These are phyloP conservation scores for Petunia axillaris DNA, from an alignment of 257 asterid species.

Conservation along the genomic window DNA sequence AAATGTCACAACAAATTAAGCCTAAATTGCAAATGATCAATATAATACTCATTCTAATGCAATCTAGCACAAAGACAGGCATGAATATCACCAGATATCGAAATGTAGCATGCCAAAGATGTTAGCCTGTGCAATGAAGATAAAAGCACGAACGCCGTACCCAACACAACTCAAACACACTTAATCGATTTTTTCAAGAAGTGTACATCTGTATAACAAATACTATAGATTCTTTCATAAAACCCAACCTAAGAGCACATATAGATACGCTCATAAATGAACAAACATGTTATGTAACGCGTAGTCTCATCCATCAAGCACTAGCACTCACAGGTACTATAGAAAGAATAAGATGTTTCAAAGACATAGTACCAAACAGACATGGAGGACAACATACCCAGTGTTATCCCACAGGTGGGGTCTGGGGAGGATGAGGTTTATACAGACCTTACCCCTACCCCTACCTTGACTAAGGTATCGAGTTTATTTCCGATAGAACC, in stretches of 20 bases:
- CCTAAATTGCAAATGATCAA: not conserved
- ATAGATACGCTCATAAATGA: not conserved
- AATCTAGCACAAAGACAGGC: constrained; percentile 12
- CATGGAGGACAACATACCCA: not conserved
- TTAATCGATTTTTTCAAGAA: not conserved
- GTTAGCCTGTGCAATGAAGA: constrained; percentile 9
- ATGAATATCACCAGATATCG: not conserved
- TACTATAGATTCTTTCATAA: not conserved
- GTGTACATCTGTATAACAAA: not conserved
- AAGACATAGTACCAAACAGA: not conserved
- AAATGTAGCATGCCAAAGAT: constrained; percentile 7
- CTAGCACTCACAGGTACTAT: not conserved
- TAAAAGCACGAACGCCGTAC: not conserved
- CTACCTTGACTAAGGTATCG: no score
- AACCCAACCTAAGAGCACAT: not conserved
- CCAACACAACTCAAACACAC: not conserved
- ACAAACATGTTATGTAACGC: not conserved
- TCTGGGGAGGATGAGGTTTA: no score
- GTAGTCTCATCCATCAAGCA: not conserved
- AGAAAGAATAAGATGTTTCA: not conserved
- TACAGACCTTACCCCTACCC: constrained; percentile 7
- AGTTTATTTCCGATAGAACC: no score
- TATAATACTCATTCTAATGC: not conserved
- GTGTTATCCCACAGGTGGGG: no score
- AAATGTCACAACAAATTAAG: not conserved